These are phyloP conservation scores for Uncinocarpus reesii DNA, from an alignment of 2,329 filamentous ascomycete species.

Conservation along the genomic window DNA sequence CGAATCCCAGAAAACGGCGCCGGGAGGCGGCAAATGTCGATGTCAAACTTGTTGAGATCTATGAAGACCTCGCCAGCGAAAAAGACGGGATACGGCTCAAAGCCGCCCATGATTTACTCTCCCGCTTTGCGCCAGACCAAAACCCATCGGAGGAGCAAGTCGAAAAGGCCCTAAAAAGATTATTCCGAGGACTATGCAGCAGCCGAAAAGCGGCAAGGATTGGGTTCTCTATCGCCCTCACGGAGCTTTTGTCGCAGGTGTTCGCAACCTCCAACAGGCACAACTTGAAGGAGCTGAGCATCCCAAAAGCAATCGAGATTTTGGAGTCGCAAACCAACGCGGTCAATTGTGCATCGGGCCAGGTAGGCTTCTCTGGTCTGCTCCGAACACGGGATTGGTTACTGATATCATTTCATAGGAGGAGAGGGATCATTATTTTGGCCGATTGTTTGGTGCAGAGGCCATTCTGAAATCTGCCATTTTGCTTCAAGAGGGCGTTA, in stretches of 20 bases:
- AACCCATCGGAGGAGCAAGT: slow-evolving; percentile 34
- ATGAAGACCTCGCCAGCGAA: slow-evolving; percentile 40
- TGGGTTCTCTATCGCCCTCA: slow-evolving; percentile 80
- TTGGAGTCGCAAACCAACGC: slow-evolving; percentile 45
- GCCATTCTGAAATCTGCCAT: slow-evolving; percentile 72
- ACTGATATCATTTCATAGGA: slow-evolving; percentile 54
- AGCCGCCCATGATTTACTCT: slow-evolving; percentile 36
- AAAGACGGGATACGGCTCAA: slow-evolving; percentile 39
- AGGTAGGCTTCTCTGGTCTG: slow-evolving; percentile 33
- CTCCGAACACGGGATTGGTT: slow-evolving; percentile 38
- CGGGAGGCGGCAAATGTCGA: slow-evolving; percentile 36
- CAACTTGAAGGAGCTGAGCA: slow-evolving; percentile 24
- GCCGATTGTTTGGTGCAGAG: slow-evolving; percentile 76
- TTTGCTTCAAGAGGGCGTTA: slow-evolving; percentile 49
- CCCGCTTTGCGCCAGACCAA: slow-evolving; percentile 36
- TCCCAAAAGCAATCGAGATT: slow-evolving; percentile 41
- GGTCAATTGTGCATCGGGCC: slow-evolving; percentile 43
- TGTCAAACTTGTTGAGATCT: slow-evolving; percentile 40
- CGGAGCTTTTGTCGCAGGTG: slow-evolving; percentile 65
- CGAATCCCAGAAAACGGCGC: slow-evolving; percentile 28
- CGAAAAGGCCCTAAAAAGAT: slow-evolving; percentile 43
- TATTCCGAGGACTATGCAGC: slow-evolving; percentile 83
- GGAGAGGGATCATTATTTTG: slow-evolving; percentile 74
- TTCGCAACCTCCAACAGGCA: slow-evolving; percentile 38
- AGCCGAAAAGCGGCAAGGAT: slow-evolving; percentile 77